Evolutionary conservation across 495 filamentous ascomycete genomes (phyloP).

Genomic region (Xylaria flabelliformis): DNA sequence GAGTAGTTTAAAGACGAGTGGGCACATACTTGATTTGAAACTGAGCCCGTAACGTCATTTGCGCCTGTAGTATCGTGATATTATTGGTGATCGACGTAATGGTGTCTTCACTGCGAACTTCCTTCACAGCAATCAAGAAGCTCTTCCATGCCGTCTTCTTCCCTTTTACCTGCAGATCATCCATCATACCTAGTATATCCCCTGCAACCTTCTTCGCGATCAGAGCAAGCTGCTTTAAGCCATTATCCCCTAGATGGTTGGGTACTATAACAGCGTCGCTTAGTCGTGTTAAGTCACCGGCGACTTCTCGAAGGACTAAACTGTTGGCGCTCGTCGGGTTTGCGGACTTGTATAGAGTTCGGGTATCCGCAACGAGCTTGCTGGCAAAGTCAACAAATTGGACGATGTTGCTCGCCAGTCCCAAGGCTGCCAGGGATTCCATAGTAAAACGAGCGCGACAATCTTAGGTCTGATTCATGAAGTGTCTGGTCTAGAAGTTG

Average conservation of each 20-base stretch:
- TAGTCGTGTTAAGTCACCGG: neutral
- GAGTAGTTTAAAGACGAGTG: neutral
- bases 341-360: neutral
- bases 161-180: neutral
- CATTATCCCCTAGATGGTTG: neutral
- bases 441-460: neutral
- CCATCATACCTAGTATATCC: neutral
- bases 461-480: neutral
- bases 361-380: neutral
- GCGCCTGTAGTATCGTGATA: neutral
- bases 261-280: neutral
- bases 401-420: conserved; percentile 3
- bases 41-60: neutral
- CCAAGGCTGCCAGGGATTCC: neutral
- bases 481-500: no score
- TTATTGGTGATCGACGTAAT: neutral
- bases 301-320: conserved; percentile 8
- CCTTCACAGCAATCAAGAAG: conserved; percentile 5
- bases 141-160: conserved; percentile 10
- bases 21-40: conserved; percentile 10
- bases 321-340: neutral
- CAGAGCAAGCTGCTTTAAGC: conserved; percentile 4
- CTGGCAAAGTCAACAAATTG: conserved; percentile 5
- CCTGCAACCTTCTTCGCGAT: neutral
- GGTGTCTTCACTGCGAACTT: neutral